phyloP scores from a whole-genome alignment of 495 filamentous ascomycete species.

The Penicillium cataractarum region DNA sequence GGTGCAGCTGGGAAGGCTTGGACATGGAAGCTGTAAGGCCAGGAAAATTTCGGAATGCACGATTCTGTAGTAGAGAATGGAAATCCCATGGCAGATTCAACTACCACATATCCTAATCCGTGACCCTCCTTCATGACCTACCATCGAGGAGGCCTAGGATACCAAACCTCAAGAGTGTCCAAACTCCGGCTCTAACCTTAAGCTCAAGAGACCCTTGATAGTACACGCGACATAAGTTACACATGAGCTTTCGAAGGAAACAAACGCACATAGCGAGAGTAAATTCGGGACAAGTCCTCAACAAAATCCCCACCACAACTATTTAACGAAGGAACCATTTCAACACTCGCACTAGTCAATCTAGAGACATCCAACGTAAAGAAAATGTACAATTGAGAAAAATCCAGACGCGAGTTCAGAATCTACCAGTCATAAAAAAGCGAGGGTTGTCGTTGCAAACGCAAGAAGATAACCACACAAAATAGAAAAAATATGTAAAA shows the following conservation, averaged over 20 bases:
- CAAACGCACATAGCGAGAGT: not conserved
- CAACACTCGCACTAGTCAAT: slow-evolving; percentile 18
- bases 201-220: too few relatives aligned
- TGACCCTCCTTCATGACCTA: not conserved
- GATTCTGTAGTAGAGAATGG: too few relatives aligned
- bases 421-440: slow-evolving; percentile 30
- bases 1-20: slow-evolving; percentile 24
- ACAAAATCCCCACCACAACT: not conserved
- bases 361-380: slow-evolving; percentile 22
- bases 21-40: slow-evolving; percentile 30
- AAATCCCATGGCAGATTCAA: too few relatives aligned
- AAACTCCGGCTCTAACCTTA: too few relatives aligned
- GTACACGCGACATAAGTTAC: not conserved
- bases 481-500: slow-evolving; percentile 28
- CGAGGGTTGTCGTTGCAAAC: slow-evolving; percentile 12
- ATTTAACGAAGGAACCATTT: not conserved
- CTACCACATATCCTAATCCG: too few relatives aligned
- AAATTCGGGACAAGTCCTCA: not conserved
- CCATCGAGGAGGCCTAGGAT: too few relatives aligned
- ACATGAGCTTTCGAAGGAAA: too few relatives aligned
- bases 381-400: slow-evolving; percentile 32
- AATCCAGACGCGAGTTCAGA: slow-evolving; percentile 10
- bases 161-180: not conserved
- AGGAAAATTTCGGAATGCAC: too few relatives aligned
- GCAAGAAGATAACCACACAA: slow-evolving; percentile 11